Conservation (phyloP, 2,329 filamentous ascomycete genomes). For the Alternaria sp. region DNA sequence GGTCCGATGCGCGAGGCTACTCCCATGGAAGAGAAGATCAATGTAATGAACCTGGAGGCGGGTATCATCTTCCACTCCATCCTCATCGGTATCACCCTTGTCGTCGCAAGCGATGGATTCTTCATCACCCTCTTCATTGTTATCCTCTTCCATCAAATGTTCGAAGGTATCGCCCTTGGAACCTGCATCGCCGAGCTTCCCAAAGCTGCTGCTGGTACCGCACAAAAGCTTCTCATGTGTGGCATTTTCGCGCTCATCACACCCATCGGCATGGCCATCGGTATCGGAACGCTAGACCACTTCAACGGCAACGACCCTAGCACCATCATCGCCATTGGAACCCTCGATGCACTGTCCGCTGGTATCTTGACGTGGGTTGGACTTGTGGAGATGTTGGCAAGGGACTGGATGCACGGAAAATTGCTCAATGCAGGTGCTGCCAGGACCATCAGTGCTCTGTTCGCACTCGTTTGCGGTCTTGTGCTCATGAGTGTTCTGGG, state of each 20-base stretch:
- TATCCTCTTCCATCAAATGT: conserved; percentile 79
- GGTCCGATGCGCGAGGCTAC: conserved; percentile 26
- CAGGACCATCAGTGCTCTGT: conserved; percentile 58
- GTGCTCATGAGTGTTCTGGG: conserved; percentile 74
- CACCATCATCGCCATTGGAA: conserved; percentile 75
- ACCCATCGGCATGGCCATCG: conserved; percentile 80
- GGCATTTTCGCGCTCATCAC: conserved; percentile 72
- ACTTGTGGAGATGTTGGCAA: conserved; percentile 79
- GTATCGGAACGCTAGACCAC: conserved; percentile 70
- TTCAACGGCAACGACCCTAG: conserved; percentile 76
- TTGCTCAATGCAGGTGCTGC: conserved; percentile 59
- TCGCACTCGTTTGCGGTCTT: conserved; percentile 67
- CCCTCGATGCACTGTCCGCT: conserved; percentile 74
- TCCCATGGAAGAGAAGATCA: conserved; percentile 56
- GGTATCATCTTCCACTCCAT: conserved; percentile 79
- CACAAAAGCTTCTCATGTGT: conserved; percentile 67
- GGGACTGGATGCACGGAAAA: conserved; percentile 68
- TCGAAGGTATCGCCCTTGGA: conserved; percentile 77
- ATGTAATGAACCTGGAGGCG: conserved; percentile 72
- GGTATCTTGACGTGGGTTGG: conserved; percentile 82
- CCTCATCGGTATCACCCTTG: conserved; percentile 67
- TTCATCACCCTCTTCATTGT: conserved; percentile 64
- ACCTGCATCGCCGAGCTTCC: conserved; percentile 70
- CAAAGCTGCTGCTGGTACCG: conserved; percentile 38
- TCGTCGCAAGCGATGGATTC: conserved; percentile 58